Evolutionary conservation across 371 early-diverging fungal genomes (phyloP).

Genomic region (Mucor lusitanicus): DNA sequence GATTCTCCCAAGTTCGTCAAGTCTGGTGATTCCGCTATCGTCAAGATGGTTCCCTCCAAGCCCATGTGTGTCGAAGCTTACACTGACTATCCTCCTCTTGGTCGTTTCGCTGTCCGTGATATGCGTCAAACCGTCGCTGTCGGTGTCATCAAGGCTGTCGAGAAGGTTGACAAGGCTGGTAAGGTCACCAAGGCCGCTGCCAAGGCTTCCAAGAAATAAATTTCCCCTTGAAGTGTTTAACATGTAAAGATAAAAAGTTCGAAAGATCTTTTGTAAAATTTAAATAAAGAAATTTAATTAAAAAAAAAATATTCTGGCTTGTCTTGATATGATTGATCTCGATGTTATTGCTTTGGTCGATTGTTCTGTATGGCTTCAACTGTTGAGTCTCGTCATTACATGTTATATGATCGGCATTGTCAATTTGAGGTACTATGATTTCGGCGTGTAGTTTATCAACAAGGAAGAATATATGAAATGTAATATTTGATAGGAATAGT

Average conservation of each 20-base stretch:
- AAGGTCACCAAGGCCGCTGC: slow-evolving; percentile 72
- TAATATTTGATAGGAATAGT: too few species aligned
- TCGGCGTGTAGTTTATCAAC: too few species aligned
- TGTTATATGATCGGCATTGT: too few species aligned
- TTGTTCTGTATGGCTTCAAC: too few species aligned
- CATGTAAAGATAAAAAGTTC: background rate
- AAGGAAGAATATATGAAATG: too few species aligned
- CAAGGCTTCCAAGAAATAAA: slow-evolving; percentile 78
- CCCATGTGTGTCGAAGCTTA: slow-evolving; percentile 96
- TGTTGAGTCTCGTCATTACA: too few species aligned
- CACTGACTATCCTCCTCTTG: slow-evolving; percentile 91
- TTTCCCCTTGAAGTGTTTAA: background rate
- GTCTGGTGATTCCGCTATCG: slow-evolving; percentile 94
- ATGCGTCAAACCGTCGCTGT: slow-evolving; percentile 93
- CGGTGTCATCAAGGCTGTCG: too few species aligned
- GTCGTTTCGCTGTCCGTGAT: slow-evolving; percentile 98
- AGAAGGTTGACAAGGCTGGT: slow-evolving; percentile 71
- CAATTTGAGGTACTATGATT: too few species aligned
- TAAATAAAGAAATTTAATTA: background rate
- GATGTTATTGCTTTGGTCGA: too few species aligned
- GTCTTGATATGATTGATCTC: too few species aligned
- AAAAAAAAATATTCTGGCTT: background rate
- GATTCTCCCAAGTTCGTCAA: slow-evolving; percentile 79
- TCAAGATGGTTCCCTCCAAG: slow-evolving; percentile 94
- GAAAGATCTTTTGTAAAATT: background rate